Evolutionary conservation across 2,329 filamentous ascomycete genomes (phyloP).

Genomic region (Eutypella sp.): DNA sequence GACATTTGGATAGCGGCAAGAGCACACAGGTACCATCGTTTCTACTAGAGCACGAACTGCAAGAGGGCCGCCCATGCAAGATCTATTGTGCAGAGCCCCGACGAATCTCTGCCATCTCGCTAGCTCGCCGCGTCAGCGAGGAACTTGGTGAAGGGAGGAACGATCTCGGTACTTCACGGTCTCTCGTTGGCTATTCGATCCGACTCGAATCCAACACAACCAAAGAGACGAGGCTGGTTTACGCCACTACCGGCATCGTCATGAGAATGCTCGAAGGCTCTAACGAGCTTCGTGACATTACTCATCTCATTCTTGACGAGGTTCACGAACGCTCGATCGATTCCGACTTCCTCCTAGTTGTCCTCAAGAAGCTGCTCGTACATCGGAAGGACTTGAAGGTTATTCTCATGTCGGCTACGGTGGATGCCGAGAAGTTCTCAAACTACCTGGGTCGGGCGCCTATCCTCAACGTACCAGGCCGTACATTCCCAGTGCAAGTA

Average conservation of each 20-base stretch:
- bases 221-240: slow-evolving; percentile 77
- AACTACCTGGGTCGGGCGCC: slow-evolving; percentile 81
- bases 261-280: slow-evolving; percentile 94
- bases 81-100: slow-evolving; percentile 94
- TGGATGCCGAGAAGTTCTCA: slow-evolving; percentile 88
- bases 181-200: slow-evolving; percentile 91
- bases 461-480: slow-evolving; percentile 82
- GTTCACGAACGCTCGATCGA: slow-evolving; percentile 96
- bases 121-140: slow-evolving; percentile 89
- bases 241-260: slow-evolving; percentile 89
- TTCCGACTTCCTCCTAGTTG: slow-evolving; percentile 91
- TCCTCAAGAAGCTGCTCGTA: slow-evolving; percentile 75
- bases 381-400: slow-evolving; percentile 82
- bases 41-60: slow-evolving; percentile 82
- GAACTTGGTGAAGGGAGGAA: slow-evolving; percentile 81
- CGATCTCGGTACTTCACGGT: slow-evolving; percentile 76
- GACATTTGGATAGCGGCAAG: slow-evolving; percentile 59
- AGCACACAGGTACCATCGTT: slow-evolving; percentile 97
- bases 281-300: slow-evolving; percentile 81
- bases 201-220: slow-evolving; percentile 84
- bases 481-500: slow-evolving; percentile 88
- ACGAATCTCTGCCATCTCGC: slow-evolving; percentile 90
- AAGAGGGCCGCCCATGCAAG: slow-evolving; percentile 75
- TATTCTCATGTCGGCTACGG: slow-evolving; percentile 94
- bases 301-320: slow-evolving; percentile 93